Conservation (phyloP, 805 yeast species). For the Candida berthetii region DNA sequence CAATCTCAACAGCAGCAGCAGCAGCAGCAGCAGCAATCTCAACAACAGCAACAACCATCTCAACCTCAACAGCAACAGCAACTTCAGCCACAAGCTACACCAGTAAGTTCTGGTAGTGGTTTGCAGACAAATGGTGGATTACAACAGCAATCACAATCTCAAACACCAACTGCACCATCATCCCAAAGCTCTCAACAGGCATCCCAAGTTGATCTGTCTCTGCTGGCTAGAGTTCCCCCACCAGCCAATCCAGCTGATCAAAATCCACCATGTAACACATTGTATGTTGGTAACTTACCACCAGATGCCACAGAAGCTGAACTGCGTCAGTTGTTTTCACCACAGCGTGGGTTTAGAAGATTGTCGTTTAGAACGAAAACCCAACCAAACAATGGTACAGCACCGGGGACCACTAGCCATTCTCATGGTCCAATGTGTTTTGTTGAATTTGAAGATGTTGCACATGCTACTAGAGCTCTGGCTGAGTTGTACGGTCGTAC, state of each 20-base stretch:
- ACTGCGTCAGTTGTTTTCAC: constrained; percentile 77
- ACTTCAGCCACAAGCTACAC: constrained; percentile 1
- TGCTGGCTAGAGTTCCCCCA: constrained; percentile 76
- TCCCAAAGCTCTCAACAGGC: constrained; percentile 11
- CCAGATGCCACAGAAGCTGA: constrained; percentile 96
- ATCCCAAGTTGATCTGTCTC: constrained; percentile 55
- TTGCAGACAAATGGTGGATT: background rate
- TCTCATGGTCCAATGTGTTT: constrained; percentile 98
- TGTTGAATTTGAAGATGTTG: constrained; percentile 96
- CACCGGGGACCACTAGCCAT: constrained; percentile 15
- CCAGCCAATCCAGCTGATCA: constrained; percentile 99
- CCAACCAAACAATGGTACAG: constrained; percentile 28
- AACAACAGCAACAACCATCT: constrained; percentile 4
- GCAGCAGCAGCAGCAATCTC: constrained; percentile 11
- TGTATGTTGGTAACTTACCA: constrained; percentile 95
- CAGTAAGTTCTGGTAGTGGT: background rate
- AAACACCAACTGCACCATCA: constrained; percentile 2
- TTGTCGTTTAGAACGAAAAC: constrained; percentile 83
- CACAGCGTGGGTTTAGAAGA: constrained; percentile 89
- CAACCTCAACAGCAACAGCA: constrained; percentile 1
- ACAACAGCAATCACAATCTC: constrained; percentile 2
- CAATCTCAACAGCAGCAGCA: constrained; percentile 7
- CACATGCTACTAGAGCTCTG: constrained; percentile 86
- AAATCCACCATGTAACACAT: constrained; percentile 96
- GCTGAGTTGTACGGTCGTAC: constrained; percentile 93